Evolutionary conservation across 176 grass and related monocot genomes (phyloP).

Genomic region (Rhipidocladum racemiflorum): DNA sequence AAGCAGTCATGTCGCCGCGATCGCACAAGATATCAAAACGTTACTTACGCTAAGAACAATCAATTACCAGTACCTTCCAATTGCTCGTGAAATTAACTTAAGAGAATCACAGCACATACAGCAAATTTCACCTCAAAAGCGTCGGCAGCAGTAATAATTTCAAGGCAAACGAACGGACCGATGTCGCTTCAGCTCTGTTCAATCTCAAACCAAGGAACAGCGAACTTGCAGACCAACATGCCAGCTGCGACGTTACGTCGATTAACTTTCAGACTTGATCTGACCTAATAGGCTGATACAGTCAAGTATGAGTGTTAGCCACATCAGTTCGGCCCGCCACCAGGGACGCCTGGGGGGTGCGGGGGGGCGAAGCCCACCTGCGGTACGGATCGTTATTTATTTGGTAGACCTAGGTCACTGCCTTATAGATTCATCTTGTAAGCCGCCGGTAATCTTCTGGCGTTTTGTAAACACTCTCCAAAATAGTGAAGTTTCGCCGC

Average conservation of each 20-base stretch:
- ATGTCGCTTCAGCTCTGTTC: background rate
- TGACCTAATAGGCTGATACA: background rate
- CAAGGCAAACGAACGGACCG: background rate
- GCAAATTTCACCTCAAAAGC: background rate
- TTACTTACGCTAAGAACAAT: background rate
- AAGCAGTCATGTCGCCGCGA: background rate
- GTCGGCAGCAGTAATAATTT: background rate
- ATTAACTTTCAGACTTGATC: background rate
- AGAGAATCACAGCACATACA: too few relatives aligned
- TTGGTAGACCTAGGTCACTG: too few relatives aligned
- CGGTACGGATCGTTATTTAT: too few relatives aligned
- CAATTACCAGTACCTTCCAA: background rate
- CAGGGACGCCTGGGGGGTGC: too few relatives aligned
- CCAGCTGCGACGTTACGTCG: background rate
- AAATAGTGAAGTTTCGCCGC: too few relatives aligned
- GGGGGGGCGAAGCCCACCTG: too few relatives aligned
- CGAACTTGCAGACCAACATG: background rate
- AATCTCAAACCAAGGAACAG: background rate
- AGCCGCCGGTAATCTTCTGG: too few relatives aligned
- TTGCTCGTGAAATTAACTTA: background rate
- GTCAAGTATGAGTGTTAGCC: background rate
- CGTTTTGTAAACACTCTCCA: too few relatives aligned
- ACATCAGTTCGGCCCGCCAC: too few relatives aligned
- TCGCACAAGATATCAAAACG: background rate
- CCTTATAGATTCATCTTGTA: too few relatives aligned